Percentiles rank a stretch among this genome's conserved stretches.
Conservation (phyloP, 148 eudicot species). For the Diospyros lotus region DNA sequence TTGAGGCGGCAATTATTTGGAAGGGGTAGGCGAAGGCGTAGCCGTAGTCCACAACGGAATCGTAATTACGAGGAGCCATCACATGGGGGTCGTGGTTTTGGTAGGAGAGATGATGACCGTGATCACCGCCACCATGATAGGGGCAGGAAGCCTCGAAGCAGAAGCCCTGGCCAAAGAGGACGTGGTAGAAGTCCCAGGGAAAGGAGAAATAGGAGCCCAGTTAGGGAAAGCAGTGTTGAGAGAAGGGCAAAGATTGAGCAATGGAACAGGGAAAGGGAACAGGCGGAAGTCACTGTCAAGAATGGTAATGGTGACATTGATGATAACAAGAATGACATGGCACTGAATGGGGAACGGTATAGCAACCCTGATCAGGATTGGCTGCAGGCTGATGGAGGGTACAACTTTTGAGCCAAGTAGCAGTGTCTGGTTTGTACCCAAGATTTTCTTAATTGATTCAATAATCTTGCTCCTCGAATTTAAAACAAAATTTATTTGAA, state of each 20-base stretch:
- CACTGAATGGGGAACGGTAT: constrained; percentile 36
- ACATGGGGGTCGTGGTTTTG: constrained; percentile 65
- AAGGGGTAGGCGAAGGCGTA: constrained; percentile 54
- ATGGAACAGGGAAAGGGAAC: constrained; percentile 92
- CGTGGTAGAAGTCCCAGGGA: constrained; percentile 86
- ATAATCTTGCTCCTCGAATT: background rate
- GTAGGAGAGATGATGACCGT: constrained; percentile 78
- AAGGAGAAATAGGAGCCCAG: constrained; percentile 77
- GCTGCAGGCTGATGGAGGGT: constrained; percentile 21
- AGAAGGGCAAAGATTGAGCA: constrained; percentile 96
- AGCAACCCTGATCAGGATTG: constrained; percentile 20
- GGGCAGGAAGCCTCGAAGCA: constrained; percentile 79
- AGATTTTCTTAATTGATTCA: constrained; percentile 6
- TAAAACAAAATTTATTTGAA: background rate
- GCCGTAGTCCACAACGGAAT: constrained; percentile 68
- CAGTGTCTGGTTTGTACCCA: constrained; percentile 43
- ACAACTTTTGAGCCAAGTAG: constrained; percentile 13
- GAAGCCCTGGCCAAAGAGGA: constrained; percentile 87
- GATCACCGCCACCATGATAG: constrained; percentile 56
- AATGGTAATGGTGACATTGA: constrained; percentile 24
- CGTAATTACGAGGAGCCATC: constrained; percentile 63
- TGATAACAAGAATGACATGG: constrained; percentile 23
- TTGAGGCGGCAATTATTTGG: constrained; percentile 81
- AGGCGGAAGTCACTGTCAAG: constrained; percentile 37
- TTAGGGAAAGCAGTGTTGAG: constrained; percentile 88